Base-by-base conservation (phyloP, 106 monocot genomes). In the Dendrobium catenatum region DNA sequence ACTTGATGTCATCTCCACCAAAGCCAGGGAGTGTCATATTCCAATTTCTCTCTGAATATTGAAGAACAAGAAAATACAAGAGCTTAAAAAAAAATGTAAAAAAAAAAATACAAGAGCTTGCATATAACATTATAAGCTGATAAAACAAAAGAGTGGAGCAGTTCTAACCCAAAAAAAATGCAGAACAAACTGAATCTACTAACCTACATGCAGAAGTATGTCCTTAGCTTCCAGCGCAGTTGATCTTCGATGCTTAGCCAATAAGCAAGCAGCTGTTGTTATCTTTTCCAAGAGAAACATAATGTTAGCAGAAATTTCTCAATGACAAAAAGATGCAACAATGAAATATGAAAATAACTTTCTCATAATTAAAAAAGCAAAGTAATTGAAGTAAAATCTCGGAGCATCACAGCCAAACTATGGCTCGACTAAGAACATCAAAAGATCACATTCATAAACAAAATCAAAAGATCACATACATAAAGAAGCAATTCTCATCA, bases 171-270 rank as follows among this genome's bases (percentile, higher is more conserved):
- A 51, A 51, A 51, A 51, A 51, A 3, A 15, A 51, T 51, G 51
- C 10, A 51, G 51, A 13, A 51, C 51, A 51, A 66, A 70, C 29
- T 37, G 37, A 81, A 67, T 73, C 4, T 51, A 49, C 82, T 86
- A 55, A 99, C 99, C 99, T 76, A 90, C 91, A 90, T 99, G 89
- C 2, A 99, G 87, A 75, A 99, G 89, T 85, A 99, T 87, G 82
- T 99, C 99, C 89, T 93, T 95, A 37, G 95, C 89, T 86, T 99
- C 99, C 42, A 99, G 82, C 15, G 82, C 90, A 43, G 82, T 85
- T 61, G 93, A 93, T 82, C 90, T 93, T 67, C 99, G 93, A 86
- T 99, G 99, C 86, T 99, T 99, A 76, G 99, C 99, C 85, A 99
- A 87, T 27, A 87, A 88, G 77, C 99, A 95, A 80, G 91, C 91